phyloP scores from a whole-genome alignment of 1,284 basidiomycete genomes.

The Anthracocystis panici-leucophaei region DNA sequence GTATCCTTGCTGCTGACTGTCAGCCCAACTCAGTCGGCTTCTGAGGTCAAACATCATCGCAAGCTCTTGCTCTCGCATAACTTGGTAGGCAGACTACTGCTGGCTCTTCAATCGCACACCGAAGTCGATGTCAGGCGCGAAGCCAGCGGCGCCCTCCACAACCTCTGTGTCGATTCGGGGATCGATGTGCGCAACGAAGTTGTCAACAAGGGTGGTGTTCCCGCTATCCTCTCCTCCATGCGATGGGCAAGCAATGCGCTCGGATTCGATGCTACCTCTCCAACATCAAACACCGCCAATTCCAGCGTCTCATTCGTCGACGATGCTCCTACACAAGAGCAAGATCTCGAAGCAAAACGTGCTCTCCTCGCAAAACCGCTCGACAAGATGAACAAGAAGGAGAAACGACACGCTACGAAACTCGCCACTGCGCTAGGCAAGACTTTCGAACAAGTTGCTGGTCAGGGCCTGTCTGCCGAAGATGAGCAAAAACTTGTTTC shows the following conservation, averaged over 20 bases:
- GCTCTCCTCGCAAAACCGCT: constrained; percentile 55
- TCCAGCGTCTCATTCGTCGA: constrained; percentile 32
- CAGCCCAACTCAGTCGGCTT: constrained; percentile 39
- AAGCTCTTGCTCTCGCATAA: constrained; percentile 51
- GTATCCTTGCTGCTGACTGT: constrained; percentile 56
- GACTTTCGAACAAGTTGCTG: constrained; percentile 34
- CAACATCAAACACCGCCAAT: constrained; percentile 9
- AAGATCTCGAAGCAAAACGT: constrained; percentile 42
- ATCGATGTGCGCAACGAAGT: constrained; percentile 52
- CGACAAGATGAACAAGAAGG: constrained; percentile 69
- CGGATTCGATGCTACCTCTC: constrained; percentile 33
- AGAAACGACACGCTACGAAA: constrained; percentile 64
- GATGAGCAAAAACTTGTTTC: constrained; percentile 31
- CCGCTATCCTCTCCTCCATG: constrained; percentile 49
- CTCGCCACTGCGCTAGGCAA: constrained; percentile 50
- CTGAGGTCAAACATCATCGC: constrained; percentile 53
- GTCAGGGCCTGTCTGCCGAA: constrained; percentile 34
- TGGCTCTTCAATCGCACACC: constrained; percentile 54
- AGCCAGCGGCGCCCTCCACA: constrained; percentile 66
- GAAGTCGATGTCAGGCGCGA: constrained; percentile 62
- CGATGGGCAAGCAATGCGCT: constrained; percentile 54
- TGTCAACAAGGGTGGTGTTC: constrained; percentile 54
- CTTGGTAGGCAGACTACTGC: constrained; percentile 57
- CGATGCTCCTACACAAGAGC: constrained; percentile 30
- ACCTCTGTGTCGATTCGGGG: constrained; percentile 64